Conservation (phyloP, 2,329 filamentous ascomycete genomes). For the Hypocreales sp. region DNA sequence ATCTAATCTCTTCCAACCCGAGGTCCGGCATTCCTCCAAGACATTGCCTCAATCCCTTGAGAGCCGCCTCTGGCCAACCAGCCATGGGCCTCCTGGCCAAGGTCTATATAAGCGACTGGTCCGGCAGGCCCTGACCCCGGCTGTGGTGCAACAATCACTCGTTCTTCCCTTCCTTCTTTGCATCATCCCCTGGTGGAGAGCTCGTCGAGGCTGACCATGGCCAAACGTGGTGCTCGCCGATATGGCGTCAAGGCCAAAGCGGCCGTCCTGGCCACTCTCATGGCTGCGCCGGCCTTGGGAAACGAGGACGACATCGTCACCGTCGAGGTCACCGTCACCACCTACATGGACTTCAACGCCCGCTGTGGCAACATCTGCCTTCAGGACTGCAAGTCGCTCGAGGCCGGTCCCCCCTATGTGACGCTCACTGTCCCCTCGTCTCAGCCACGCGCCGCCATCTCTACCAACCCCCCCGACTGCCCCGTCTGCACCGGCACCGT, state of each 20-base stretch:
- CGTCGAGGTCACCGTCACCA: conserved; percentile 6
- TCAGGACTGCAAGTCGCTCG: not conserved
- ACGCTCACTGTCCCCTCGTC: conserved; percentile 10
- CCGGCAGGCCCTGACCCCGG: too few relatives aligned
- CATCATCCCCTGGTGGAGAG: too few relatives aligned
- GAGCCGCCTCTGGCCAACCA: too few relatives aligned
- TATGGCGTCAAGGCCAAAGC: conserved; percentile 4
- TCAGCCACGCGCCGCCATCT: conserved; percentile 1
- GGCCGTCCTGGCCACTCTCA: conserved; percentile 4
- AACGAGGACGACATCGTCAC: conserved; percentile 3
- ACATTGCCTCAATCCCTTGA: too few relatives aligned
- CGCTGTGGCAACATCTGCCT: conserved; percentile 5
- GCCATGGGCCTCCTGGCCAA: too few relatives aligned
- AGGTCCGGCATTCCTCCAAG: too few relatives aligned
- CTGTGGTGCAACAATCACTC: too few relatives aligned
- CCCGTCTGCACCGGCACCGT: conserved; percentile 10
- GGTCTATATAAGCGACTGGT: too few relatives aligned
- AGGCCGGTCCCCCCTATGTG: conserved; percentile 1
- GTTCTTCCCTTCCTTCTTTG: too few relatives aligned
- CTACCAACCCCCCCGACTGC: conserved; percentile 7
- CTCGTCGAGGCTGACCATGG: too few relatives aligned
- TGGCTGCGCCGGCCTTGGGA: conserved; percentile 4
- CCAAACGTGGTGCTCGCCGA: conserved; percentile 2
- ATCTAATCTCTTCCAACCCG: too few relatives aligned
- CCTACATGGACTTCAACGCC: conserved; percentile 4